Evolutionary conservation across 345 rosid genomes (phyloP), one percentile per base, ranked within the genome.

Genomic region (Rhodamnia argentea): DNA sequence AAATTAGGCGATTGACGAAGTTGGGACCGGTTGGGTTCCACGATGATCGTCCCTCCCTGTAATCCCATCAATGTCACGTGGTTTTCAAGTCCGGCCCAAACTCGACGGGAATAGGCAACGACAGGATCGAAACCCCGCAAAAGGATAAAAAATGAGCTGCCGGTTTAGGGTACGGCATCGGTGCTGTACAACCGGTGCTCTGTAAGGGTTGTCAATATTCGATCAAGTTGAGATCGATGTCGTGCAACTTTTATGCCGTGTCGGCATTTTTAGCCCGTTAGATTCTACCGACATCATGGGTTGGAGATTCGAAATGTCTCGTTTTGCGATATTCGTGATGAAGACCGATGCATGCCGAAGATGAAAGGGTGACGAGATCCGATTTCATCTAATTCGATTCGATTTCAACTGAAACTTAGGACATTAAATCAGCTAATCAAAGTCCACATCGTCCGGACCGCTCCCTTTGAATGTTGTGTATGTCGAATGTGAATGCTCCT

Each of bases 381-480:
- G 15, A 12, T 59, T 59, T 26, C 32, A 12, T n/a, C 27, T 59
- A 13, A 29, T 52, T 52, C 14, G 13, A 52, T 52, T 12, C 14
- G 53, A 52, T 52, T 52, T 12, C 14, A 12, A 3, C 11, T 13
- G 14, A 52, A 52, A 52, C 12, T 9, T 5, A 3, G 5, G 14
- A 12, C 52, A 10, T 62, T 62, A 18, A 15, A 15, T 62, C 0
- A 1, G 29, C 6, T 11, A 4, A 62, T 62, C 1, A 0, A 10
- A 15, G 5, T 8, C 1, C 5, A 62, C 22, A 7, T 15, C 75
- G 0, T 1, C 5, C 16, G 9, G 0, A 7, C 22, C 8, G 9
- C 22, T 29, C 3, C 12, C 29, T 64, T 64, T 7, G 10, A 60
- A 60, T 60, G 13, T 60, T 5, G 8, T 13, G n/a, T 15, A 4